These are phyloP conservation scores for Dioszegia hungarica DNA, from an alignment of 768 basidiomycete genomes.

Conservation along the genomic window DNA sequence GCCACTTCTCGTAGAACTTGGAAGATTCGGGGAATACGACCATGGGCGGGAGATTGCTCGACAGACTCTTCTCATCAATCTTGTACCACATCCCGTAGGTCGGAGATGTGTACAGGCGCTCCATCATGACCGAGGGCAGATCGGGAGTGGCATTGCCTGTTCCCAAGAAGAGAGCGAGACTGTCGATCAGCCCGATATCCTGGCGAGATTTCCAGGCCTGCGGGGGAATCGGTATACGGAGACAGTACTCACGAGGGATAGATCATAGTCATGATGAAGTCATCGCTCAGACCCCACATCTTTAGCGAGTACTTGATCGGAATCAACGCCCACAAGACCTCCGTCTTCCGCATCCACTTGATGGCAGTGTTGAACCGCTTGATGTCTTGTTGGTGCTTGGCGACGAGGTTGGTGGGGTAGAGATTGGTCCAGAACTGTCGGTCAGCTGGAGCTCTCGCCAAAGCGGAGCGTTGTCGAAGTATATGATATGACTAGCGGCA, in stretches of 20 bases:
- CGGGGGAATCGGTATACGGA: not conserved
- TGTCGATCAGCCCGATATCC: slow-evolving; percentile 2
- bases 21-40: slow-evolving; percentile 51
- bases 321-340: slow-evolving; percentile 51
- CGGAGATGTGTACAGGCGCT: slow-evolving; percentile 52
- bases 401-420: slow-evolving; percentile 52
- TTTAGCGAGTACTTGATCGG: slow-evolving; percentile 52
- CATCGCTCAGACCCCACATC: slow-evolving; percentile 51
- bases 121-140: slow-evolving; percentile 51
- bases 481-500: not conserved
- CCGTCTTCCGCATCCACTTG: slow-evolving; percentile 49
- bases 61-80: slow-evolving; percentile 48
- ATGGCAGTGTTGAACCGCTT: slow-evolving; percentile 46
- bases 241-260: slow-evolving; percentile 39
- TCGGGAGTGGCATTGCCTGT: slow-evolving; percentile 53
- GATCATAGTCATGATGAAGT: slow-evolving; percentile 51
- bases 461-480: too few relatives aligned
- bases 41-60: slow-evolving; percentile 51
- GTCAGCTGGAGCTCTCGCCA: not conserved
- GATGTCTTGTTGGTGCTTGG: slow-evolving; percentile 50
- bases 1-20: slow-evolving; percentile 51
- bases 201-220: too few relatives aligned
- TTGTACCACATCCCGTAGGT: slow-evolving; percentile 53
- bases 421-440: slow-evolving; percentile 52
- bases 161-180: slow-evolving; percentile 24